These are phyloP conservation scores for Euphorbia peplus DNA, from an alignment of 345 rosid genomes.

Conservation along the genomic window DNA sequence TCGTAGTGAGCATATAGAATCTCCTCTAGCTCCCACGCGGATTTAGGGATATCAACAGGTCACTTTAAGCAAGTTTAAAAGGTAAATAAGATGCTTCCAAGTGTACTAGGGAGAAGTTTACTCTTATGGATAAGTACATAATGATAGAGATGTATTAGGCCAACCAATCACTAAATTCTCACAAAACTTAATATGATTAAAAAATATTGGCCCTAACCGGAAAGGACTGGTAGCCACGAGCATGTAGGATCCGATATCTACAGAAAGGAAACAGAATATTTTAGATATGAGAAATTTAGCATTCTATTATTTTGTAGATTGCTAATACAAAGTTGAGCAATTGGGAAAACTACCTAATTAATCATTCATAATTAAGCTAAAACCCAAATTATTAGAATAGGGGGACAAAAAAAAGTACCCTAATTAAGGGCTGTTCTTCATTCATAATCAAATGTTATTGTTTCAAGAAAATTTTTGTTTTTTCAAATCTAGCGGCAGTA, in stretches of 20 bases:
- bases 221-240: constrained; percentile 26
- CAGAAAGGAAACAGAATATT: constrained; percentile 7
- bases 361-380: not conserved
- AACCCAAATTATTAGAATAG: not conserved
- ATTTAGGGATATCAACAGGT: too few species aligned
- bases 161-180: constrained; percentile 5
- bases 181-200: not conserved
- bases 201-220: constrained; percentile 41
- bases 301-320: too few species aligned
- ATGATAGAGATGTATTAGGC: too few species aligned
- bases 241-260: constrained; percentile 35
- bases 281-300: constrained; percentile 9
- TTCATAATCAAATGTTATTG: too few species aligned
- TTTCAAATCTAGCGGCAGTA: too few species aligned
- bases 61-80: too few species aligned
- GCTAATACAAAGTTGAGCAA: not conserved
- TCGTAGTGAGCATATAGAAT: too few species aligned
- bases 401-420: not conserved
- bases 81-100: too few species aligned
- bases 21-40: too few species aligned
- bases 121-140: too few species aligned
- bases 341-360: not conserved
- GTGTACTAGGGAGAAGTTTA: too few species aligned
- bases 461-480: too few species aligned
- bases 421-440: constrained; percentile 3